Percentiles rank a stretch among this genome's conserved stretches.
Conservation (phyloP, 768 basidiomycete species). For the Omphalotus guepiniiformis region DNA sequence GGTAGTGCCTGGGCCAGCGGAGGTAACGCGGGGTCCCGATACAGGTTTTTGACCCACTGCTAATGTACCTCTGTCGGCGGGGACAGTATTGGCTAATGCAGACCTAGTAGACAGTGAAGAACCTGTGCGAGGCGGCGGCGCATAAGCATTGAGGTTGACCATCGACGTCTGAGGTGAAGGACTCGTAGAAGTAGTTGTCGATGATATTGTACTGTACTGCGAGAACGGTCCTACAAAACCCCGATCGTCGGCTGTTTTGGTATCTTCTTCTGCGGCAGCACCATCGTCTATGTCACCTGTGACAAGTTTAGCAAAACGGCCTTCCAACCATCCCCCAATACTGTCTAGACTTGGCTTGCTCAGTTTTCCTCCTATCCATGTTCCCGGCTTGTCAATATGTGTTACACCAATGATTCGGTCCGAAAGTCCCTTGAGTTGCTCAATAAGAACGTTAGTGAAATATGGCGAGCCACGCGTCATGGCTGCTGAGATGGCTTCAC, state of each 20-base stretch:
- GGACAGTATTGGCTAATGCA: constrained; percentile 40
- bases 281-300: constrained; percentile 78
- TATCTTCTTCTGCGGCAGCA: constrained; percentile 33
- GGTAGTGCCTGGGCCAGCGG: constrained; percentile 47
- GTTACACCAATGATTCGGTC: constrained; percentile 75
- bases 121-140: constrained; percentile 51
- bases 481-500: constrained; percentile 78
- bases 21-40: constrained; percentile 49
- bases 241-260: constrained; percentile 32
- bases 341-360: constrained; percentile 89
- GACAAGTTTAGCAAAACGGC: constrained; percentile 89
- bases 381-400: constrained; percentile 69
- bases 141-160: constrained; percentile 28
- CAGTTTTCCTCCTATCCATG: constrained; percentile 86
- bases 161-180: constrained; percentile 70
- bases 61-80: constrained; percentile 70
- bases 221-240: constrained; percentile 79
- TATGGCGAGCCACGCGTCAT: constrained; percentile 62
- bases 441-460: constrained; percentile 59
- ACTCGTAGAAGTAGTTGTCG: constrained; percentile 66
- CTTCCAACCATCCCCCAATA: constrained; percentile 89
- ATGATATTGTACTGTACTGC: constrained; percentile 90
- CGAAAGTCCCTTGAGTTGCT: constrained; percentile 72
- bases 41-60: constrained; percentile 69
- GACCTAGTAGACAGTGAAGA: constrained; percentile 63